Evolutionary conservation across 2,329 filamentous ascomycete genomes (phyloP), one percentile per base, ranked within the genome.

Genomic region (Colletotrichum cordylinicola): DNA sequence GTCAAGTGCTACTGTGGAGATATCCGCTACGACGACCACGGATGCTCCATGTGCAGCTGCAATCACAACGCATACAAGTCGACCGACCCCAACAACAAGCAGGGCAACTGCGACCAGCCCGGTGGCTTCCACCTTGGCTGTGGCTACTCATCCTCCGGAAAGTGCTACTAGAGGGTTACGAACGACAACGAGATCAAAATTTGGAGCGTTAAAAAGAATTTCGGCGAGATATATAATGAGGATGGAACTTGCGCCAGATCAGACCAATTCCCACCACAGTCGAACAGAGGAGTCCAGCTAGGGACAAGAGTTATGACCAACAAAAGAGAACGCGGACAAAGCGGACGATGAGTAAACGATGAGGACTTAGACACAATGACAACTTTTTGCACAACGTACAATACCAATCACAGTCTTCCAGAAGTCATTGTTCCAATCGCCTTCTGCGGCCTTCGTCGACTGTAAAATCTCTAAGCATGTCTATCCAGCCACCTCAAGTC

Each of bases 21-120:
- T 0, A 2, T 21, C 10, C 2, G 13, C 9, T 52, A 52, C 43
- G 43, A 52, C 2, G 2, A 4, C 0, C 43, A 52, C 43, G 21
- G n/a, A 21, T 52, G 43, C 43, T 2, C 2, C 2, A 4, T 52
- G 43, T 52, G 43, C 43, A 52, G 43, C 43, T 52, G 43, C 43
- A 52, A 52, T 10, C 3, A 52, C 4, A 52, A 52, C 43, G 43
- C 43, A 52, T 52, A 24, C 43, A 52, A 52, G n/a, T 52, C 43
- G 6, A 52, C n/a, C 2, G 43, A 52, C 43, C n/a, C n/a, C n/a
- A 52, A 52, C n/a, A 52, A 52, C 43, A 4, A 21, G 43, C 43
- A 52, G 2, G 43, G 43, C 43, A 52, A 4, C 43, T 52, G 43
- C 43, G 43, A 52, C 43, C 43, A 2, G 4, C n/a, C n/a, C 0